Percentiles rank a stretch among this genome's conserved stretches.
Conservation (phyloP, 1,139 yeast genomes). For the Geotrichum histeridarum region DNA sequence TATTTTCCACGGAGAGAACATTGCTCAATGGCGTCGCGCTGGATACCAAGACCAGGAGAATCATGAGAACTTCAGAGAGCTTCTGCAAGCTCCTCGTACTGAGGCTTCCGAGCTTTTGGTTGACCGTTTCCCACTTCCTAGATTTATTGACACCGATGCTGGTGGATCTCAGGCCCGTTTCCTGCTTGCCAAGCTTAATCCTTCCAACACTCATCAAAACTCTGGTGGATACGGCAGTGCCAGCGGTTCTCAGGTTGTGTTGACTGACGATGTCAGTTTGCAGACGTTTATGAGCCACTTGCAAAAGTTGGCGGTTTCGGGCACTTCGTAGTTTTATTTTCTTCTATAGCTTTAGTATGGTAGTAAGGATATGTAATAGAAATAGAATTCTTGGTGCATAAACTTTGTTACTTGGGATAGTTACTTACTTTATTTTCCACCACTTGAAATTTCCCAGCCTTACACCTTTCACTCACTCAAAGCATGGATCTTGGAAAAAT, state of each 20-base stretch:
- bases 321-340: conserved; percentile 6
- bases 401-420: background rate
- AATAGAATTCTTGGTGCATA: background rate
- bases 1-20: conserved; percentile 62
- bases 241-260: conserved; percentile 40
- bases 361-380: background rate
- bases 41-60: conserved; percentile 65
- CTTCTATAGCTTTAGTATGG: background rate
- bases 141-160: conserved; percentile 69
- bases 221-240: conserved; percentile 39
- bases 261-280: conserved; percentile 67
- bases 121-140: conserved; percentile 69
- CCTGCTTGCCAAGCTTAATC: conserved; percentile 67
- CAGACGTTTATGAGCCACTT: conserved; percentile 60
- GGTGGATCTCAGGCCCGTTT: conserved; percentile 79
- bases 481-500: conserved; percentile 70
- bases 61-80: conserved; percentile 55
- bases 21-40: conserved; percentile 66
- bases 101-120: conserved; percentile 64
- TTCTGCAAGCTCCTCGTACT: conserved; percentile 56
- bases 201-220: conserved; percentile 56
- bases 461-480: no score
- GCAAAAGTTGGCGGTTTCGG: conserved; percentile 36
- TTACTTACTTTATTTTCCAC: background rate
- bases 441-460: background rate